Percentiles rank a stretch among this genome's conserved stretches.
Evolutionary conservation across 352 stramenopile genomes (phyloP).

Genomic region (Globisporangium splendens): DNA sequence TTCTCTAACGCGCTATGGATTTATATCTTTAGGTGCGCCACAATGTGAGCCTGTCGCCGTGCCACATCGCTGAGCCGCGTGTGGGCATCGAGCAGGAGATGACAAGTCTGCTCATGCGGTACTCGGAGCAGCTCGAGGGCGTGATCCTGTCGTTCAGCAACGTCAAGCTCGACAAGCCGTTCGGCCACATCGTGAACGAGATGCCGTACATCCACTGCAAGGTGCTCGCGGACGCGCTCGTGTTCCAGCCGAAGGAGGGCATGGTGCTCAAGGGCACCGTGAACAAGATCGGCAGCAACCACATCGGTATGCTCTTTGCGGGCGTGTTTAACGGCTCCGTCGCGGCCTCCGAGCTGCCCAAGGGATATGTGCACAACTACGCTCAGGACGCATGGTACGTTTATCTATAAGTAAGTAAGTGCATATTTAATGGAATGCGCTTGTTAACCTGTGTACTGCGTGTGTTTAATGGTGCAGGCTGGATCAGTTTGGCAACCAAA

Average conservation of each 20-base stretch:
- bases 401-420: neutral
- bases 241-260: conserved; percentile 65
- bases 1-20: too few species aligned
- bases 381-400: conserved; percentile 68
- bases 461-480: conserved; percentile 25
- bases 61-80: conserved; percentile 58
- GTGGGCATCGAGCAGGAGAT: conserved; percentile 76
- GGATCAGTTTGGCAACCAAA: conserved; percentile 45
- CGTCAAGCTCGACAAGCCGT: conserved; percentile 47
- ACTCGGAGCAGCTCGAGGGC: conserved; percentile 67
- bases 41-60: conserved; percentile 70
- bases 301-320: conserved; percentile 79
- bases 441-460: too few species aligned
- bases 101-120: conserved; percentile 71
- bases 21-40: conserved; percentile 37
- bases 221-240: conserved; percentile 60
- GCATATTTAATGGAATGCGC: too few species aligned
- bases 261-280: conserved; percentile 62
- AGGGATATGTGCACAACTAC: conserved; percentile 81
- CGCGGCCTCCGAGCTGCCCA: conserved; percentile 62
- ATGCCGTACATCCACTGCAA: conserved; percentile 84
- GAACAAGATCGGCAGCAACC: conserved; percentile 87
- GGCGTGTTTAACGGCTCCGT: conserved; percentile 85
- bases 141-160: conserved; percentile 75
- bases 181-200: conserved; percentile 79